Percentiles rank a stretch among this genome's conserved stretches.
These are phyloP conservation scores for Luffa acutangula DNA, from an alignment of 306 rosid genomes.

Conservation along the genomic window DNA sequence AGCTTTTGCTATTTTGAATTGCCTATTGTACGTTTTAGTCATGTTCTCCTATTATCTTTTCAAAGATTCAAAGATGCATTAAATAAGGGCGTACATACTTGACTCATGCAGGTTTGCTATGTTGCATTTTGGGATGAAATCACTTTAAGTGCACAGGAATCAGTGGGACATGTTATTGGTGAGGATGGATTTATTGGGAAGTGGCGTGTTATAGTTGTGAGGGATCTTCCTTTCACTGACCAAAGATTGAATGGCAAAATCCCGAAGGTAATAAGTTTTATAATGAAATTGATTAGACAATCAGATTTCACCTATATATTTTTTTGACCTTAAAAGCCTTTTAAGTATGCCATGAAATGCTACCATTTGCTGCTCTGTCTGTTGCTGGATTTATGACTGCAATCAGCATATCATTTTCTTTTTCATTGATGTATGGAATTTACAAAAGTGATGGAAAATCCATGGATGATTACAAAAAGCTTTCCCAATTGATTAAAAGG, in stretches of 20 bases:
- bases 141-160: constrained; percentile 60
- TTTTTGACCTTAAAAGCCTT: background rate
- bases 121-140: constrained; percentile 97
- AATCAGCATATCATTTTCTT: background rate
- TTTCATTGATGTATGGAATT: background rate
- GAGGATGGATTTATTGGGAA: constrained; percentile 64
- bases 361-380: background rate
- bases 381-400: background rate
- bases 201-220: constrained; percentile 78
- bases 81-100: constrained; percentile 16
- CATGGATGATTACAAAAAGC: too few relatives aligned
- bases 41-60: background rate
- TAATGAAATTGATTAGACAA: background rate
- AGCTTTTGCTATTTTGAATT: constrained; percentile 4
- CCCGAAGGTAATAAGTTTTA: constrained; percentile 32
- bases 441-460: too few relatives aligned
- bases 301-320: background rate
- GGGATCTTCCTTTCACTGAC: constrained; percentile 81
- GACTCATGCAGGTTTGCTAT: constrained; percentile 72
- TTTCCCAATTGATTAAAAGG: too few relatives aligned
- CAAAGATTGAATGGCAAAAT: constrained; percentile 96
- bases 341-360: background rate
- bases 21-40: background rate
- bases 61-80: background rate
- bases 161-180: constrained; percentile 41